These are phyloP conservation scores for Fusarium siculi DNA, from an alignment of 2,329 filamentous ascomycete genomes.

Conservation along the genomic window DNA sequence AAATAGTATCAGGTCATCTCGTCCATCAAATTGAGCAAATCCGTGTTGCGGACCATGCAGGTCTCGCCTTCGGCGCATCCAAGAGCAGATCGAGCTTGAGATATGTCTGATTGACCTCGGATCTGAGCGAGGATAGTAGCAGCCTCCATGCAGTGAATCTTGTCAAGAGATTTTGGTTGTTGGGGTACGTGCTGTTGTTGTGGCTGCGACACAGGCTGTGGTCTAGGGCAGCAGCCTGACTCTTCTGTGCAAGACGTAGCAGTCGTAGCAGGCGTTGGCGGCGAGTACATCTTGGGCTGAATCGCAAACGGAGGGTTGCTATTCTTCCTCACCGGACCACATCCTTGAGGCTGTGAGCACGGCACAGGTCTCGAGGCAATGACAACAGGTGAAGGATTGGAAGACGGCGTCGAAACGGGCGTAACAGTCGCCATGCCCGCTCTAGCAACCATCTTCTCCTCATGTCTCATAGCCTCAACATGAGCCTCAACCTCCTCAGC, in stretches of 20 bases:
- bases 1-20: constrained; percentile 30
- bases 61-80: constrained; percentile 43
- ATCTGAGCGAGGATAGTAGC: constrained; percentile 53
- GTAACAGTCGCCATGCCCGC: background rate
- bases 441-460: background rate
- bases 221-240: constrained; percentile 7
- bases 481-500: constrained; percentile 36
- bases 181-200: background rate
- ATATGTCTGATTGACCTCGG: constrained; percentile 48
- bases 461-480: constrained; percentile 15
- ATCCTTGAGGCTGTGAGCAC: background rate
- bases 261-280: background rate
- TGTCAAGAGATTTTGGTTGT: constrained; percentile 15
- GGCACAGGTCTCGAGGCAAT: background rate
- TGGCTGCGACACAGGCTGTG: background rate
- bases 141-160: constrained; percentile 43
- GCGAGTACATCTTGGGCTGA: background rate
- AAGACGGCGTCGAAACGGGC: constrained; percentile 18
- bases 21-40: constrained; percentile 51
- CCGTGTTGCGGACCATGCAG: constrained; percentile 50
- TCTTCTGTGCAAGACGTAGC: background rate
- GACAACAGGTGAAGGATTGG: constrained; percentile 9
- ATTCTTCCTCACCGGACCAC: background rate
- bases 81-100: constrained; percentile 42
- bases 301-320: background rate